Conservation (phyloP, 176 grass and related monocot species). For the Triticum monococcum region DNA sequence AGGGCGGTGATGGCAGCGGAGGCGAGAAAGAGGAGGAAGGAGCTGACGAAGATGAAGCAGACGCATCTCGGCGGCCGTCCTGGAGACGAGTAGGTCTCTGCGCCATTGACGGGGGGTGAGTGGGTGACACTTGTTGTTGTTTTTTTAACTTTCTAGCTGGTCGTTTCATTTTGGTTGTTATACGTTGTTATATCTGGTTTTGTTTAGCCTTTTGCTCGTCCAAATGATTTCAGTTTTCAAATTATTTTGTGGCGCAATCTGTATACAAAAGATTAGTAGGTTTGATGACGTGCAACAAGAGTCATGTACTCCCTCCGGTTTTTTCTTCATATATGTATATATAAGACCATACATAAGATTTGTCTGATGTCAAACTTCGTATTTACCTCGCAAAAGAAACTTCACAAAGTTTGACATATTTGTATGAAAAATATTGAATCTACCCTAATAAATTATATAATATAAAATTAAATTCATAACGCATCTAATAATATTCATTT, state of each 20-base stretch:
- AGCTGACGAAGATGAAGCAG: slow-evolving; percentile 69
- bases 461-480: too few relatives aligned
- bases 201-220: neutral
- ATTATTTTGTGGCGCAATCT: neutral
- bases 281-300: too few relatives aligned
- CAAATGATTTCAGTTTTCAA: neutral
- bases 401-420: too few relatives aligned
- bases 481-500: too few relatives aligned
- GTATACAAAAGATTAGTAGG: neutral
- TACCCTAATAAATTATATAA: too few relatives aligned
- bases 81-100: slow-evolving; percentile 7
- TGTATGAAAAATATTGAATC: too few relatives aligned
- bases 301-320: too few relatives aligned
- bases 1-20: slow-evolving; percentile 40
- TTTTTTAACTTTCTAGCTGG: neutral
- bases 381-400: too few relatives aligned
- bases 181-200: neutral
- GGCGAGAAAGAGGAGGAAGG: slow-evolving; percentile 62
- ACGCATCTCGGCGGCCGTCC: slow-evolving; percentile 27
- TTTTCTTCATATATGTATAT: too few relatives aligned
- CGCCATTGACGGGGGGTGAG: neutral
- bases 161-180: neutral
- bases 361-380: too few relatives aligned
- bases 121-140: neutral
- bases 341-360: too few relatives aligned